Evolutionary conservation across 2,329 filamentous ascomycete species (phyloP).

Genomic region (Cladorrhinum sp.): DNA sequence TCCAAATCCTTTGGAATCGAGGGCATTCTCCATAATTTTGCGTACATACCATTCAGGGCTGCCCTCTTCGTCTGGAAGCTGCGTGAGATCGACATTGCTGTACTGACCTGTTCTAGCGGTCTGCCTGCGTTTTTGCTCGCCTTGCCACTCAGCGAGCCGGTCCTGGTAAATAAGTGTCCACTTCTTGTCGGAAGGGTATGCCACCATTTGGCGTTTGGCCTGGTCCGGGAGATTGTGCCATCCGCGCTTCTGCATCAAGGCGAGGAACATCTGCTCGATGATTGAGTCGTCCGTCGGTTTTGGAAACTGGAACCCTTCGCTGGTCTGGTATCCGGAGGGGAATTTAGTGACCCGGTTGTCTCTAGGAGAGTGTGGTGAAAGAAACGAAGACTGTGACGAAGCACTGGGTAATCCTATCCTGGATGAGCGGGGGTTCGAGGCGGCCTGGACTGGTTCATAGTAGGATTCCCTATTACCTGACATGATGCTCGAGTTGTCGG

Average conservation of each 20-base stretch:
- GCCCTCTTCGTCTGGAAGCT: slow-evolving; percentile 86
- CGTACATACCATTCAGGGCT: slow-evolving; percentile 98
- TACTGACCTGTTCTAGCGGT: slow-evolving; percentile 71
- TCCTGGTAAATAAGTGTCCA: slow-evolving; percentile 98
- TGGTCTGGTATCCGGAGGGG: slow-evolving; percentile 37
- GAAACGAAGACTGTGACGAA: slow-evolving; percentile 55
- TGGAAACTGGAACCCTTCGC: slow-evolving; percentile 60
- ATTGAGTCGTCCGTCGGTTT: slow-evolving; percentile 77
- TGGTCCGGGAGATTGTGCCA: slow-evolving; percentile 97
- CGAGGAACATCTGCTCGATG: slow-evolving; percentile 87
- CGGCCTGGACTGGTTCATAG: slow-evolving; percentile 34
- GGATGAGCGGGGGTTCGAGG: slow-evolving; percentile 44
- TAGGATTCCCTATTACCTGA: slow-evolving; percentile 52
- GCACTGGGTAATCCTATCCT: slow-evolving; percentile 53
- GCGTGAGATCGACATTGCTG: slow-evolving; percentile 66
- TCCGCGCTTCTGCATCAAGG: slow-evolving; percentile 94
- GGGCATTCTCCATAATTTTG: slow-evolving; percentile 92
- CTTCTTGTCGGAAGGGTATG: slow-evolving; percentile 91
- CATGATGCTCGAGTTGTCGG: slow-evolving; percentile 54
- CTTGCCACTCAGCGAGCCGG: slow-evolving; percentile 87
- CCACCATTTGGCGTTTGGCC: slow-evolving; percentile 91
- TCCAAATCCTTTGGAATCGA: slow-evolving; percentile 85
- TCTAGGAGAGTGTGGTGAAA: slow-evolving; percentile 47
- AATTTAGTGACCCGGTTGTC: slow-evolving; percentile 58
- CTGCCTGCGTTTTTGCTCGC: slow-evolving; percentile 83